A percentile compares a stretch with the other conserved stretches of the same genome.
phyloP scores from a whole-genome alignment of 2,329 filamentous ascomycete genomes.

The Ophiocordyceps camponoti-floridani region DNA sequence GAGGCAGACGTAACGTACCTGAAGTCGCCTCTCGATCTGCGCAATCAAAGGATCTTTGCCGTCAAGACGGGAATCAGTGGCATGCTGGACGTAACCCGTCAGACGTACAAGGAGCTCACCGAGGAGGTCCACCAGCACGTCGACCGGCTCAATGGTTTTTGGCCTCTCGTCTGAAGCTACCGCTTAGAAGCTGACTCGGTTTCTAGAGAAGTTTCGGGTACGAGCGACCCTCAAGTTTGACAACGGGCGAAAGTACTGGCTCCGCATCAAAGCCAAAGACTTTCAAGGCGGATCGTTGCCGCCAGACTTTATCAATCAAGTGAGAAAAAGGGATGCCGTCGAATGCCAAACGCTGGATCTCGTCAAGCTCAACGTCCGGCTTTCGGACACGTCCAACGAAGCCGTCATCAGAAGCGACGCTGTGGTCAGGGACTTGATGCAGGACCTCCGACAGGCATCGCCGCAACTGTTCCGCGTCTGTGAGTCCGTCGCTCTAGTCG shows the following conservation, averaged over 20 bases:
- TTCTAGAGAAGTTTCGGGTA: slow-evolving; percentile 37
- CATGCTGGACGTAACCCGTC: slow-evolving; percentile 71
- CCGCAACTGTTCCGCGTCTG: slow-evolving; percentile 66
- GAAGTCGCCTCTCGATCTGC: slow-evolving; percentile 62
- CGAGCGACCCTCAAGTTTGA: slow-evolving; percentile 58
- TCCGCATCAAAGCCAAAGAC: slow-evolving; percentile 45
- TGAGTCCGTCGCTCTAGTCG: slow-evolving; percentile 70
- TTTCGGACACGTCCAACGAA: slow-evolving; percentile 68
- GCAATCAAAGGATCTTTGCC: slow-evolving; percentile 82
- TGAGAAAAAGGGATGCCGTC: slow-evolving; percentile 53
- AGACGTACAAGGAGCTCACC: slow-evolving; percentile 78
- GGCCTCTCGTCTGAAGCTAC: neutral
- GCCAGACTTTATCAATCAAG: slow-evolving; percentile 58
- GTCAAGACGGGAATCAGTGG: slow-evolving; percentile 74
- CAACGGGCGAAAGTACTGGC: slow-evolving; percentile 59
- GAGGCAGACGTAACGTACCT: slow-evolving; percentile 70
- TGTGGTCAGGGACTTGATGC: slow-evolving; percentile 53
- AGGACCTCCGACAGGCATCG: slow-evolving; percentile 52
- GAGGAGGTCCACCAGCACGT: slow-evolving; percentile 60
- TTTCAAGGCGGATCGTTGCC: slow-evolving; percentile 44
- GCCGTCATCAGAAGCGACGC: slow-evolving; percentile 69
- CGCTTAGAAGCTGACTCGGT: neutral
- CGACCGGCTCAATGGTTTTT: slow-evolving; percentile 43
- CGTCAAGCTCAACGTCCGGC: slow-evolving; percentile 61
- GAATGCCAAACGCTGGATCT: slow-evolving; percentile 80